Percentiles rank a stretch among this genome's conserved stretches.
Conservation (phyloP, 495 filamentous ascomycete genomes). For the Talaromyces nanjingensis region DNA sequence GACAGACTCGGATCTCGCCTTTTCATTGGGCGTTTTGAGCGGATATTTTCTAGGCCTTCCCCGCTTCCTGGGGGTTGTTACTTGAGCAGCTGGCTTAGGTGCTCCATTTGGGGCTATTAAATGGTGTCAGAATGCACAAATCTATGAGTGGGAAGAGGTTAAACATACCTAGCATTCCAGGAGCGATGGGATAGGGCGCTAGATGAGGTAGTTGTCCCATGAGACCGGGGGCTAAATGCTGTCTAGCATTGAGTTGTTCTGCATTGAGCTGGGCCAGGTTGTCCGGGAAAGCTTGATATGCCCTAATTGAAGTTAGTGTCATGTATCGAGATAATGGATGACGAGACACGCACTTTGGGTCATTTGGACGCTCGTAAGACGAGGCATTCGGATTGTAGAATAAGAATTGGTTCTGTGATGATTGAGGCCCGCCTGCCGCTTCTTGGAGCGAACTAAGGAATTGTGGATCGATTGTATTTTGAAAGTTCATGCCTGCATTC, state of each 20-base stretch:
- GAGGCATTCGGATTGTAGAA: conserved; percentile 20
- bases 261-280: conserved; percentile 2
- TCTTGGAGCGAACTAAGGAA: conserved; percentile 26
- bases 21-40: conserved; percentile 23
- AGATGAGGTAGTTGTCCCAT: conserved; percentile 3
- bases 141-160: not conserved
- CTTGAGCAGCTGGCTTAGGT: not conserved
- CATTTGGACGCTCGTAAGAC: conserved; percentile 19
- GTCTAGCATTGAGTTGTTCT: conserved; percentile 10
- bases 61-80: not conserved
- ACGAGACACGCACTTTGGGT: conserved; percentile 20
- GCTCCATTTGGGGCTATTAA: not conserved
- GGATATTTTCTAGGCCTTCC: conserved; percentile 18
- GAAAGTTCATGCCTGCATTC: conserved; percentile 15
- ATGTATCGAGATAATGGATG: not conserved
- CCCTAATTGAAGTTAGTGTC: not conserved
- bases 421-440: conserved; percentile 14
- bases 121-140: not conserved
- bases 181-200: not conserved
- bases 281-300: conserved; percentile 7
- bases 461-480: conserved; percentile 36
- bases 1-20: conserved; percentile 36
- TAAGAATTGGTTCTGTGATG: conserved; percentile 22
- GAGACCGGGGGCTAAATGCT: not conserved
- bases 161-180: conserved; percentile 4